phyloP scores from a whole-genome alignment of 805 yeast genomes.

The Wickerhamiella allomyrinae region DNA sequence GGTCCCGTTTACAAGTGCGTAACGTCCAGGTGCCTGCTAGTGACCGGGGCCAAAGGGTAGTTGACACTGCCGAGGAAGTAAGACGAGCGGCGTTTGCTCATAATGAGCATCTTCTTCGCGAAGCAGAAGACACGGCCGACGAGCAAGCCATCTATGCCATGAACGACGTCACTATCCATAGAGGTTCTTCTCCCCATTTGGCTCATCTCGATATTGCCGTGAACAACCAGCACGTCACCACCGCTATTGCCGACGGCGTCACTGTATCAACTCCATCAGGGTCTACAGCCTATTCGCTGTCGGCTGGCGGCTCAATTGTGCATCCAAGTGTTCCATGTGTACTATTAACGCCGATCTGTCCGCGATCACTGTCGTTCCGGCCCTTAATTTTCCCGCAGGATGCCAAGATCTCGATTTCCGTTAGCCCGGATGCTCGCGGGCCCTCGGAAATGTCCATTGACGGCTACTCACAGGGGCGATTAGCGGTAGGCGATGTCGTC shows the following conservation, averaged over 20 bases:
- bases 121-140: not conserved
- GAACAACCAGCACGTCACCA: conserved; percentile 71
- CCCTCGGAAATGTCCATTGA: conserved; percentile 55
- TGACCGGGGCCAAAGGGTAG: conserved; percentile 1
- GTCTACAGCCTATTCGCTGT: conserved; percentile 85
- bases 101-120: not conserved
- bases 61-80: too few species aligned
- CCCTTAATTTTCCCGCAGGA: conserved; percentile 72
- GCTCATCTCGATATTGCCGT: conserved; percentile 73
- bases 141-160: conserved; percentile 46
- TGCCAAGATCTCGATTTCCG: conserved; percentile 40
- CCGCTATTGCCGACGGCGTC: conserved; percentile 87
- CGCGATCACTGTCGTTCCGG: conserved; percentile 77
- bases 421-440: conserved; percentile 25
- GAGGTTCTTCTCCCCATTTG: conserved; percentile 79
- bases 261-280: conserved; percentile 85
- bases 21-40: conserved; percentile 23
- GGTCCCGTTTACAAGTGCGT: conserved; percentile 41
- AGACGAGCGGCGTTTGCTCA: not conserved
- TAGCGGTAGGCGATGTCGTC: conserved; percentile 49
- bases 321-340: conserved; percentile 80
- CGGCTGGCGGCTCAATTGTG: conserved; percentile 91
- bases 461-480: conserved; percentile 60
- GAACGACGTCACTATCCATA: conserved; percentile 80
- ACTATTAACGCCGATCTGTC: conserved; percentile 79